Conservation (phyloP, 1,139 yeast genomes). For the Meyerozyma elateridarum region DNA sequence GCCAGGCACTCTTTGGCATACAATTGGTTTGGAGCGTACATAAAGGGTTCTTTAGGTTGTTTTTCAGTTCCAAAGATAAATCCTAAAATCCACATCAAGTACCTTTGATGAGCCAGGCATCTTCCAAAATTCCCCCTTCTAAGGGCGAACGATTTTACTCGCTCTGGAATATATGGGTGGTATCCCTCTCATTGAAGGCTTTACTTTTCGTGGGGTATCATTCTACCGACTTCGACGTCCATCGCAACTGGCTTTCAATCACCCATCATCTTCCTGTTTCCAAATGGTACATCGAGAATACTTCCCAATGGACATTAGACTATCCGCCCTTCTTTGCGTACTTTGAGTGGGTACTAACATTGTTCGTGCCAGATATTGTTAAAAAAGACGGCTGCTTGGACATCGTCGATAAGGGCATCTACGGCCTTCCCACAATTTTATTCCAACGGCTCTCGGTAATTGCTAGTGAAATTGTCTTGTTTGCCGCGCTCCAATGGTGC, state of each 20-base stretch:
- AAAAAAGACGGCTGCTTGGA: constrained; percentile 74
- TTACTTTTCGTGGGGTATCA: constrained; percentile 47
- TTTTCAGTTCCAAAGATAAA: no score
- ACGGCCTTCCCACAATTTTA: constrained; percentile 72
- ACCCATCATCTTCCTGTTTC: constrained; percentile 72
- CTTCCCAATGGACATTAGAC: constrained; percentile 93
- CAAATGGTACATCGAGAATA: constrained; percentile 79
- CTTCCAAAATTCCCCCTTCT: background rate
- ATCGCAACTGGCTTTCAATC: constrained; percentile 93
- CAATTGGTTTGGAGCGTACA: no score
- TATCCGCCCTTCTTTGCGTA: constrained; percentile 98
- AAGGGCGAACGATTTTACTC: constrained; percentile 18
- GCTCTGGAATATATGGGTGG: constrained; percentile 36
- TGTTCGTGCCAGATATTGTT: constrained; percentile 62
- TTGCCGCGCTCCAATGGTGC: constrained; percentile 66
- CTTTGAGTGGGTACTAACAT: constrained; percentile 78
- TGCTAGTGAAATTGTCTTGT: constrained; percentile 66
- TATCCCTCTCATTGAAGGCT: constrained; percentile 33
- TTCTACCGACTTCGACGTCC: constrained; percentile 96
- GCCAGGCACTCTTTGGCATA: constrained; percentile 35
- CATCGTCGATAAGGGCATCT: constrained; percentile 58
- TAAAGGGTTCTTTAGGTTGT: no score
- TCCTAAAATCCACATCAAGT: no score
- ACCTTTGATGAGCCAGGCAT: no score
- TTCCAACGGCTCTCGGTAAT: constrained; percentile 84